These are phyloP conservation scores for Pestalotiopsis fici DNA, from an alignment of 2,329 filamentous ascomycete genomes.

Conservation along the genomic window DNA sequence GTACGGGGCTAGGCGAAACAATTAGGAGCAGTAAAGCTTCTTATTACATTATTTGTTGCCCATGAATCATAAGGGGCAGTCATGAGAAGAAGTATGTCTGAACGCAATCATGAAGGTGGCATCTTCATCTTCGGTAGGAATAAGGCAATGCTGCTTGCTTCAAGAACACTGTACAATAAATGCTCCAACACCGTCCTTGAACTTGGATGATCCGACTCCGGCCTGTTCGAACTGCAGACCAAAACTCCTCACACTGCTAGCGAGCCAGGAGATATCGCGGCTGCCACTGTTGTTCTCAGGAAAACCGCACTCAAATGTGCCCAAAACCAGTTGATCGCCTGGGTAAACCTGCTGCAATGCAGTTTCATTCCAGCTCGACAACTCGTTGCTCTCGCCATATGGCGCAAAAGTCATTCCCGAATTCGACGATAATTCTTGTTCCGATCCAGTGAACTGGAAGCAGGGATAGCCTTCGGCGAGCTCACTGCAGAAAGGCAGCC, in stretches of 20 bases:
- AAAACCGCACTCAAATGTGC: constrained; percentile 27
- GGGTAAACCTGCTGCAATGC: constrained; percentile 29
- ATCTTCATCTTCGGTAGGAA: not conserved
- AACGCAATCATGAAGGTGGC: not conserved
- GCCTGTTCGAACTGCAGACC: constrained; percentile 29
- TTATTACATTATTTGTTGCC: not conserved
- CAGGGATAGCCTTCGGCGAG: constrained; percentile 31
- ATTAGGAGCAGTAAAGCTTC: not conserved
- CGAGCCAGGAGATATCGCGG: constrained; percentile 26
- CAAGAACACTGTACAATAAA: constrained; percentile 21
- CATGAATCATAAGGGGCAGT: not conserved
- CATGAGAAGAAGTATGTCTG: not conserved
- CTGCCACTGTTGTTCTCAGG: constrained; percentile 3
- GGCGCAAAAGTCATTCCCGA: constrained; percentile 29
- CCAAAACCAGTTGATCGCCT: constrained; percentile 24
- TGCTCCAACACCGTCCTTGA: constrained; percentile 28
- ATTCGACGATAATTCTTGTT: constrained; percentile 26
- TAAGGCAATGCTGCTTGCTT: not conserved
- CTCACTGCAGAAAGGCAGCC: constrained; percentile 28
- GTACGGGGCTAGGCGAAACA: not conserved
- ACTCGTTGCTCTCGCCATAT: constrained; percentile 15
- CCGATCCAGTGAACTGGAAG: constrained; percentile 29
- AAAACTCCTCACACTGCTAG: constrained; percentile 27
- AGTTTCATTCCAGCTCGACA: constrained; percentile 23
- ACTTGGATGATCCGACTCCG: constrained; percentile 25